Percentiles rank a stretch among this genome's conserved stretches.
phyloP scores from a whole-genome alignment of 1,284 basidiomycete species.

The Fomes fomentarius region DNA sequence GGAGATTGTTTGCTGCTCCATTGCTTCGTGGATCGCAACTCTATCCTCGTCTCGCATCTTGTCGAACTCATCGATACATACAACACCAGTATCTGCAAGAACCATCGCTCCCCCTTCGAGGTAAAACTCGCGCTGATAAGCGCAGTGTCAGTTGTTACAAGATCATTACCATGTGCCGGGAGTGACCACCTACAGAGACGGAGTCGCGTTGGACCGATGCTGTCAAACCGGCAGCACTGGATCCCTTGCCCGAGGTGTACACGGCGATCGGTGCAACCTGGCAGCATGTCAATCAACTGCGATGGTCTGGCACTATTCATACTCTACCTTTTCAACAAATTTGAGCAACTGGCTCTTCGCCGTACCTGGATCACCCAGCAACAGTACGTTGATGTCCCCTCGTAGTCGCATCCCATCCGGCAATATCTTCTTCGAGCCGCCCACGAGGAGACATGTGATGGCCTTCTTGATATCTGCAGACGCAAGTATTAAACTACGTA shows the following conservation, averaged over 20 bases:
- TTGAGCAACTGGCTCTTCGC: conserved; percentile 98
- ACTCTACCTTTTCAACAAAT: conserved; percentile 91
- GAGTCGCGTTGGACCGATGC: conserved; percentile 97
- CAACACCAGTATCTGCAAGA: conserved; percentile 96
- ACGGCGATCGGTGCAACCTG: conserved; percentile 96
- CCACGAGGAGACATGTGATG: conserved; percentile 92
- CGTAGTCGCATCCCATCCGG: conserved; percentile 97
- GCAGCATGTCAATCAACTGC: not conserved
- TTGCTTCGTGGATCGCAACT: conserved; percentile 99
- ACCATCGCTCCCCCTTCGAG: conserved; percentile 99
- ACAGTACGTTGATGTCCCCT: conserved; percentile 97
- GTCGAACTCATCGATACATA: conserved; percentile 99
- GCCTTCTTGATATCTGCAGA: conserved; percentile 95
- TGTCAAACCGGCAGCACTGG: conserved; percentile 96
- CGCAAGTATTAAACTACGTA: conserved; percentile 5
- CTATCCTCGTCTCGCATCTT: conserved; percentile 99
- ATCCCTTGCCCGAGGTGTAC: conserved; percentile 98
- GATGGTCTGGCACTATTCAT: not conserved
- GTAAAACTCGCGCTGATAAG: conserved; percentile 89
- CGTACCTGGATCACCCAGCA: conserved; percentile 97
- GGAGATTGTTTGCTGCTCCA: conserved; percentile 99
- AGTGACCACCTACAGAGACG: conserved; percentile 65
- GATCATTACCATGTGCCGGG: no score
- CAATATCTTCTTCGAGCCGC: conserved; percentile 97
- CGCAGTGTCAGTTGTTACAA: no score